Base-by-base conservation (phyloP, 176 grass and related monocot species). In the Ensete glaucum region DNA sequence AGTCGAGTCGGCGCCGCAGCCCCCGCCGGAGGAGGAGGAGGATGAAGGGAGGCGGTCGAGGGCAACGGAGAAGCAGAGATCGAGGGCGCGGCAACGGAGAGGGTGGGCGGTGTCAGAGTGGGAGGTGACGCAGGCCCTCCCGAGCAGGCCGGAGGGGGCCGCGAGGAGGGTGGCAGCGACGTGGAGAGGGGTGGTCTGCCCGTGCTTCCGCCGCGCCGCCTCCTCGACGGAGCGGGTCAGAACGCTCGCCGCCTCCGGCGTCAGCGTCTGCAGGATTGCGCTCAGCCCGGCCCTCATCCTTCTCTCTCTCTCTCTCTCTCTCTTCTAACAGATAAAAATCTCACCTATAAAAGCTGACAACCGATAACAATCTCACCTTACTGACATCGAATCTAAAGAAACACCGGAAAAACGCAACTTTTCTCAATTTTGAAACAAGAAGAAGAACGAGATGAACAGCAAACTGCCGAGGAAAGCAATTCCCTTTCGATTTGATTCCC, bases 201-300 rank as follows among this genome's bases (percentile, higher is more conserved):
- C 85, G 65, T 96, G 89, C 27, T 85, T 69, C 62, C 87, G 66
- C 9, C 87, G 62, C 13, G 83, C 89, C 0, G 93, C 93, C 79
- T 92, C 93, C n/a, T 87, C 83, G 50, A 90, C 86, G 16, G 93
- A 90, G 10, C 81, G 83, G 59, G 78, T 67, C 48, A 96, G 87
- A 70, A 91, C 89, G 60, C 78, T 83, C 20, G 93, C 93, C 43
- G 85, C 93, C 60, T 92, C 89, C 73, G 85, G 83, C 53, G 93
- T 90, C 76, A 96, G 89, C 59, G 93, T 96, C 73, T 96, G 93
- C 58, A 92, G 93, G 78, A 92, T 90, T 82, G 93, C 86, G 78
- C 87, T 96, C 78, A 96, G 85, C 87, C 91, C 93, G 53, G 87
- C 79, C 89, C 93, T 92, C 93, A 96, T 96, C 68, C 75, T 69